Percentiles rank a stretch among this genome's conserved stretches.
Evolutionary conservation across 306 rosid species (phyloP).

Genomic region (Prinsepia uniflora): DNA sequence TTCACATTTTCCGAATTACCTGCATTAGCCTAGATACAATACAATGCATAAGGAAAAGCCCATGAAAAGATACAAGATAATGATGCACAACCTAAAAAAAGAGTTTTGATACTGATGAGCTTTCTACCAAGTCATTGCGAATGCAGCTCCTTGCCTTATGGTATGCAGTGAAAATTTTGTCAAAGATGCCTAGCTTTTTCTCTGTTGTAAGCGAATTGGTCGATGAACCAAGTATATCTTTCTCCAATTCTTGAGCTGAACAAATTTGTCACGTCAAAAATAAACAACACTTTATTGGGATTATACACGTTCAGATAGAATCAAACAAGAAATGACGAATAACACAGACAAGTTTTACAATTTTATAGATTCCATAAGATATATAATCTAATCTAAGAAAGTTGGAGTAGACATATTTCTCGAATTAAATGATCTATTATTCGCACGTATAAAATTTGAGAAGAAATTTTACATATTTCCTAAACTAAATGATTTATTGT

Average conservation of each 20-base stretch:
- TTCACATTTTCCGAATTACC: slow-evolving; percentile 81
- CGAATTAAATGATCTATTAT: neutral
- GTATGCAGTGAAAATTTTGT: slow-evolving; percentile 90
- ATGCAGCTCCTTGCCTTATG: slow-evolving; percentile 90
- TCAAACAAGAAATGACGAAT: slow-evolving; percentile 11
- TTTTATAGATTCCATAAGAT: neutral
- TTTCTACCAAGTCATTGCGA: slow-evolving; percentile 90
- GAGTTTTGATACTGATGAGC: neutral
- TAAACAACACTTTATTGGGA: slow-evolving; percentile 19
- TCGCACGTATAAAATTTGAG: neutral
- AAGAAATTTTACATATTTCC: neutral
- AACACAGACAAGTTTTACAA: slow-evolving; percentile 7
- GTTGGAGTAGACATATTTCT: too few relatives aligned
- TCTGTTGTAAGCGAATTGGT: slow-evolving; percentile 75
- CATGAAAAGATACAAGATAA: slow-evolving; percentile 11
- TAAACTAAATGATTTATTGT: neutral
- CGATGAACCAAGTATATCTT: slow-evolving; percentile 63
- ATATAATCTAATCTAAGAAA: neutral
- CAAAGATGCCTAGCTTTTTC: slow-evolving; percentile 70
- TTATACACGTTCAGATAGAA: neutral
- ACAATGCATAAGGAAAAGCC: slow-evolving; percentile 20
- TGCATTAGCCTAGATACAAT: slow-evolving; percentile 63
- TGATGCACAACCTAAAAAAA: neutral
- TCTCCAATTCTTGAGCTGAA: slow-evolving; percentile 98
- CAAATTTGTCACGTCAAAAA: slow-evolving; percentile 30